Conservation (phyloP, 1,139 yeast genomes). For the Saccharomyces hybrid region DNA sequence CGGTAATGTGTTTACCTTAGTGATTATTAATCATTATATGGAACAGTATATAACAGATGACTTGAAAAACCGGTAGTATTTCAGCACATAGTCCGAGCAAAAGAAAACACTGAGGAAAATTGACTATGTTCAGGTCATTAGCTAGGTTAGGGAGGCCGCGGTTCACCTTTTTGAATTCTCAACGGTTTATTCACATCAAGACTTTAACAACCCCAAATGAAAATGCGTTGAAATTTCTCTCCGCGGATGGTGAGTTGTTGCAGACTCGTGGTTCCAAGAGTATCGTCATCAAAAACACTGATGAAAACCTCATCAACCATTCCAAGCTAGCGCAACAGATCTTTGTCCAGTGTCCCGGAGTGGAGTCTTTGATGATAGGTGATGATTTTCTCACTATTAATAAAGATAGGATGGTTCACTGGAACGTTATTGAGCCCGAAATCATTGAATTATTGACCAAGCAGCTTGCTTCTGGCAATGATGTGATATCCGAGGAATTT, state of each 20-base stretch:
- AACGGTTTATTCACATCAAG: constrained; percentile 36
- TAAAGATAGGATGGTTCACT: constrained; percentile 47
- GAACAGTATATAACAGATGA: background rate
- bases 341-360: constrained; percentile 72
- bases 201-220: constrained; percentile 81
- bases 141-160: background rate
- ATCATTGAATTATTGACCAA: constrained; percentile 80
- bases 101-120: background rate
- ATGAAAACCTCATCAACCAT: constrained; percentile 50
- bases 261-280: constrained; percentile 47
- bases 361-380: constrained; percentile 83
- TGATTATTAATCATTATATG: background rate
- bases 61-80: background rate
- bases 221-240: constrained; percentile 83
- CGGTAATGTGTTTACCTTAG: background rate
- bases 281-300: constrained; percentile 50
- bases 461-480: constrained; percentile 68
- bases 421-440: constrained; percentile 84
- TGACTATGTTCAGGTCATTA: background rate
- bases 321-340: constrained; percentile 79
- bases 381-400: constrained; percentile 79
- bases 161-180: background rate
- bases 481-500: constrained; percentile 38
- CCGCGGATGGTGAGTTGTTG: constrained; percentile 49
- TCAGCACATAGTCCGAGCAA: background rate